Conservation (phyloP, 352 stramenopile species). For the Globisporangium viniferum region DNA sequence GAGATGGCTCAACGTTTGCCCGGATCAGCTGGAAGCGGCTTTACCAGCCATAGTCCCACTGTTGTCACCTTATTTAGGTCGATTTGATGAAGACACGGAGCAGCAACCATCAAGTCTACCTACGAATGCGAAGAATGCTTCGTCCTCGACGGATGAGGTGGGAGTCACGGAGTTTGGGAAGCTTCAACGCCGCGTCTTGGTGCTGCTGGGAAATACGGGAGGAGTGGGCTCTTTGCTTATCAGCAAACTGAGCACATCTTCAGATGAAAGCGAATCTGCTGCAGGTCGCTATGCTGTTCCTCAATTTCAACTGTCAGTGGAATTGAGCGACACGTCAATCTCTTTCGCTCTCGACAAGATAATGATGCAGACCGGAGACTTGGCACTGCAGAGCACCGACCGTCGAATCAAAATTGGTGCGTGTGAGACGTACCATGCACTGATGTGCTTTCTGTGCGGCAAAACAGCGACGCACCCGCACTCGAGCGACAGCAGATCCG, state of each 20-base stretch:
- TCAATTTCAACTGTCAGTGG: conserved; percentile 40
- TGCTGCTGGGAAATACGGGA: conserved; percentile 52
- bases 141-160: conserved; percentile 15
- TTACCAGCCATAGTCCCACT: conserved; percentile 44
- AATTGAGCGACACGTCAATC: conserved; percentile 37
- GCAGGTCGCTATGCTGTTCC: conserved; percentile 5
- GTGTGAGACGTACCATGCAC: conserved; percentile 66
- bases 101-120: conserved; percentile 2
- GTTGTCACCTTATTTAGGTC: conserved; percentile 51
- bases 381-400: conserved; percentile 52
- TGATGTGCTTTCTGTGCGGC: conserved; percentile 68
- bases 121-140: conserved; percentile 9
- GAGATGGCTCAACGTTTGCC: conserved; percentile 38
- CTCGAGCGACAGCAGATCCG: conserved; percentile 51
- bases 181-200: conserved; percentile 60
- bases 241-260: conserved; percentile 25
- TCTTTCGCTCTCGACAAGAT: conserved; percentile 46
- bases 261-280: conserved; percentile 7
- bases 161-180: conserved; percentile 29
- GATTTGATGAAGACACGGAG: conserved; percentile 23
- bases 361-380: conserved; percentile 43
- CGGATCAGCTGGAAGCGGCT: conserved; percentile 26
- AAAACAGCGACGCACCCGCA: conserved; percentile 68
- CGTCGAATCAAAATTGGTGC: conserved; percentile 56
- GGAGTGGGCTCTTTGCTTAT: conserved; percentile 47